Percentiles rank a stretch among this genome's conserved stretches.
Conservation (phyloP, 140 eudicot genomes). For the Bidens hawaiensis region DNA sequence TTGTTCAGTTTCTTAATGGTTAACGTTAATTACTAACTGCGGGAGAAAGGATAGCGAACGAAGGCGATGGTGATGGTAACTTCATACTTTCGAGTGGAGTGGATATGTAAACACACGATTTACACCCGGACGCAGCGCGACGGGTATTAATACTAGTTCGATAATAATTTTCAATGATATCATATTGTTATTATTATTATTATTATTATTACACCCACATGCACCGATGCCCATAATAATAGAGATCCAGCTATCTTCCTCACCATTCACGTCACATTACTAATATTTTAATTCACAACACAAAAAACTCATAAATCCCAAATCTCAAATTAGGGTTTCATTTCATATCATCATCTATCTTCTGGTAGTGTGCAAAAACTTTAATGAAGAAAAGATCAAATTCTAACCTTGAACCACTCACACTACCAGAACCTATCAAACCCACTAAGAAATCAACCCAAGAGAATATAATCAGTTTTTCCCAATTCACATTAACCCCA, state of each 20-base stretch:
- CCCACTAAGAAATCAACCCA: conserved; percentile 13
- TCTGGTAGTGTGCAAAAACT: neutral
- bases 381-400: conserved; percentile 24
- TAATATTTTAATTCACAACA: neutral
- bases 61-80: too few relatives aligned
- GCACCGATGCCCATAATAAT: conserved; percentile 20
- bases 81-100: too few relatives aligned
- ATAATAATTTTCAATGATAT: too few relatives aligned
- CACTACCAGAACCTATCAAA: conserved; percentile 10
- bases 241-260: conserved; percentile 28
- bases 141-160: too few relatives aligned
- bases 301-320: neutral
- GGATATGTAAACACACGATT: too few relatives aligned
- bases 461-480: conserved; percentile 15
- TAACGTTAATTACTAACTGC: too few relatives aligned
- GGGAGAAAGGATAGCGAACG: too few relatives aligned
- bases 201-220: conserved; percentile 15
- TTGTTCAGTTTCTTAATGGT: too few relatives aligned
- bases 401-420: conserved; percentile 20
- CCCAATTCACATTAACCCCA: conserved; percentile 21
- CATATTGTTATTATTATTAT: too few relatives aligned
- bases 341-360: too few relatives aligned
- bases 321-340: conserved; percentile 10
- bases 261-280: conserved; percentile 14
- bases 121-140: too few relatives aligned